Conservation (phyloP, 192 early-diverging fungal species). For the Pilobolus umbonatus region DNA sequence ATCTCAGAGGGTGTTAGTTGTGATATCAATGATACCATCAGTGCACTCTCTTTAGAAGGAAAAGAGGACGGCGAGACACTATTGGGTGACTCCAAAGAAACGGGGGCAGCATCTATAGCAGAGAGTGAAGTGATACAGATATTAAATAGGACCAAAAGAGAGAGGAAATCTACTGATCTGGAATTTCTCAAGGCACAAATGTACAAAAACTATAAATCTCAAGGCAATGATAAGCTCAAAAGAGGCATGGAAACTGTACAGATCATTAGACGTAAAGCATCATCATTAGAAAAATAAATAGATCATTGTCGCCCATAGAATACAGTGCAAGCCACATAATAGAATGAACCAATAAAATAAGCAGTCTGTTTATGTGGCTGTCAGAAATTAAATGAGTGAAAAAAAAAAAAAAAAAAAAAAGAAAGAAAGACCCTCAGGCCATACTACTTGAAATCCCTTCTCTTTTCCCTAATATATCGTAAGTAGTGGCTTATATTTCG, state of each 20-base stretch:
- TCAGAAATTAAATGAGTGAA: too few relatives aligned
- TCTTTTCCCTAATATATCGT: conserved; percentile 18
- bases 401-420: conserved; percentile 10
- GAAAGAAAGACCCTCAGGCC: conserved; percentile 1
- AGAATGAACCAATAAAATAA: conserved; percentile 1
- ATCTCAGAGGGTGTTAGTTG: not conserved
- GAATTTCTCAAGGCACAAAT: not conserved
- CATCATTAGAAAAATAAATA: too few relatives aligned
- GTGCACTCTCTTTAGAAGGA: not conserved
- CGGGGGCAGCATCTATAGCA: not conserved
- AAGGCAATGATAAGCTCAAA: too few relatives aligned
- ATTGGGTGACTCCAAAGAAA: not conserved
- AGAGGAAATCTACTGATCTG: not conserved
- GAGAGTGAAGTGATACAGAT: not conserved
- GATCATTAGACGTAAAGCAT: too few relatives aligned
- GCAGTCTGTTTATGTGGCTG: not conserved
- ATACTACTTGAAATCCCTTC: not conserved
- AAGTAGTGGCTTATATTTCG: conserved; percentile 11
- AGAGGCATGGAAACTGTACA: too few relatives aligned
- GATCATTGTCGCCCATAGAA: too few relatives aligned
- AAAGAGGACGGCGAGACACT: not conserved
- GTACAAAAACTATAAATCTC: not conserved
- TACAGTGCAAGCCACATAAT: not conserved
- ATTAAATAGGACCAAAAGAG: not conserved
- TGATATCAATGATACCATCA: not conserved